These are phyloP conservation scores for Spizellomyces punctatus DNA, from an alignment of 192 early-diverging fungal genomes.

Conservation along the genomic window DNA sequence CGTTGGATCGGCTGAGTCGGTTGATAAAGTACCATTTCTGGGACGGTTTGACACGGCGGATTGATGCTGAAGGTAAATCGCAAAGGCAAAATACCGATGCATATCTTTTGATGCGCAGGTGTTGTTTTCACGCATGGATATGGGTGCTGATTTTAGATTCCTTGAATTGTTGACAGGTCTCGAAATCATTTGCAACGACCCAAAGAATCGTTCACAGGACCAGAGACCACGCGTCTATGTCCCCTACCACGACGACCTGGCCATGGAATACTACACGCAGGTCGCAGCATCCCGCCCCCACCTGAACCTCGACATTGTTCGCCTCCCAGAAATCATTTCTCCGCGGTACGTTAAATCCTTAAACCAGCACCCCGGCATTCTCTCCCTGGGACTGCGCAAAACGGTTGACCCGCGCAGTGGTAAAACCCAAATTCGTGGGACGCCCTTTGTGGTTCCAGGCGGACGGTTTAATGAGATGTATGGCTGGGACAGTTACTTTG, in stretches of 20 bases:
- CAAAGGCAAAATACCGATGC: no score
- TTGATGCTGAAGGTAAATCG: constrained; percentile 54
- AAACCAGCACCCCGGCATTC: constrained; percentile 86
- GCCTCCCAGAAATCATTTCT: constrained; percentile 83
- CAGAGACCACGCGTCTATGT: constrained; percentile 90
- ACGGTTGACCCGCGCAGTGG: constrained; percentile 27
- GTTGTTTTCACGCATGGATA: neutral
- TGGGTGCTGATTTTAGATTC: neutral
- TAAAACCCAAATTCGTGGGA: constrained; percentile 43
- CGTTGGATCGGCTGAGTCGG: constrained; percentile 83
- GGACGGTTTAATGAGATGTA: constrained; percentile 99
- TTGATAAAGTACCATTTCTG: constrained; percentile 94
- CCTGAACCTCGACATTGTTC: constrained; percentile 76
- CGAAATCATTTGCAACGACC: constrained; percentile 87
- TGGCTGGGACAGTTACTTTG: constrained; percentile 97
- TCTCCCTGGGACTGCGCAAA: constrained; percentile 73
- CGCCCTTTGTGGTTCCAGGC: constrained; percentile 96
- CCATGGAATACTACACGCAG: constrained; percentile 77
- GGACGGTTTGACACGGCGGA: constrained; percentile 85
- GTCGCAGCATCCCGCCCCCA: constrained; percentile 67
- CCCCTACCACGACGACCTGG: constrained; percentile 77
- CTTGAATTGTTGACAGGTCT: constrained; percentile 56
- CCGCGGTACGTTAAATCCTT: constrained; percentile 90
- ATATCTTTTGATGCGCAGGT: no score
- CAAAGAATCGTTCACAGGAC: constrained; percentile 82